Percentiles rank a stretch among this genome's conserved stretches.
Evolutionary conservation across 208 protist genomes (phyloP).

Genomic region (Leishmania tarentolae): DNA sequence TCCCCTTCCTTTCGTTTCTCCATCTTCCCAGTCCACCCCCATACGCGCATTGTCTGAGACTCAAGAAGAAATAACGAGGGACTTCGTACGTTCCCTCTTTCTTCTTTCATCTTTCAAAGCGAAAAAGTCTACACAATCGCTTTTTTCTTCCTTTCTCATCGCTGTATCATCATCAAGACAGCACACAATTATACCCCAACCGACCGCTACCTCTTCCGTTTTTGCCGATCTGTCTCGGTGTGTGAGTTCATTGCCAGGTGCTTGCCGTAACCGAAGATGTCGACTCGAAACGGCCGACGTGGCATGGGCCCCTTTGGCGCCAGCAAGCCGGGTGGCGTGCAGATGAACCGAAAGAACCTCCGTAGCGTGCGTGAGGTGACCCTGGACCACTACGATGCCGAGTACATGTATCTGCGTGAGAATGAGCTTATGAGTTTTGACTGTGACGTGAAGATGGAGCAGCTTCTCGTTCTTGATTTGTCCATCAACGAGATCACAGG

Average conservation of each 20-base stretch:
- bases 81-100: background rate
- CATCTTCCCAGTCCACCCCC: background rate
- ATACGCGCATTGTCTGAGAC: background rate
- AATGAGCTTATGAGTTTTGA: slow-evolving; percentile 91
- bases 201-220: background rate
- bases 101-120: background rate
- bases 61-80: slow-evolving; percentile 1
- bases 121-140: background rate
- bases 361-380: slow-evolving; percentile 78
- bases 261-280: slow-evolving; percentile 13
- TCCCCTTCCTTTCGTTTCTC: background rate
- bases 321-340: slow-evolving; percentile 71
- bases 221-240: background rate
- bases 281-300: slow-evolving; percentile 37
- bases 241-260: slow-evolving; percentile 1
- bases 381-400: slow-evolving; percentile 74
- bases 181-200: background rate
- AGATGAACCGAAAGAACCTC: slow-evolving; percentile 86
- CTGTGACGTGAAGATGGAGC: slow-evolving; percentile 76
- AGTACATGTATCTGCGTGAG: slow-evolving; percentile 93
- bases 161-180: background rate
- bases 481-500: slow-evolving; percentile 92
- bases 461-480: slow-evolving; percentile 90
- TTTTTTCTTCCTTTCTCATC: background rate
- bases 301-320: slow-evolving; percentile 52